Evolutionary conservation across 495 filamentous ascomycete genomes (phyloP).

Genomic region (Usnea hakonensis): DNA sequence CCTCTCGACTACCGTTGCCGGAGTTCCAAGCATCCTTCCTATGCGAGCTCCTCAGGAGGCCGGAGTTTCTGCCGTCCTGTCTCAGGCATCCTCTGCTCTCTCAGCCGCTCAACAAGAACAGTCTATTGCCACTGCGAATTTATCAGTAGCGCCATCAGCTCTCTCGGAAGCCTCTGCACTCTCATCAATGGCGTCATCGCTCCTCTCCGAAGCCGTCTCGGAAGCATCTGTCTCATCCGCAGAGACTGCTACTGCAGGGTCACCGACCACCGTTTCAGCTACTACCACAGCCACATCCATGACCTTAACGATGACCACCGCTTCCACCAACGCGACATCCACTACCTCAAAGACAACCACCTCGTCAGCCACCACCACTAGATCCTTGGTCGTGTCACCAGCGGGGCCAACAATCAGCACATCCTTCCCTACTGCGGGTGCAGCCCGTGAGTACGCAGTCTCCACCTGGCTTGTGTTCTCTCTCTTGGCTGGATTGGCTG

Average conservation of each 20-base stretch:
- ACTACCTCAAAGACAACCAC: not conserved
- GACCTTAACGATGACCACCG: not conserved
- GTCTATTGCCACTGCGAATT: too few relatives aligned
- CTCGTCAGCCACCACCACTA: not conserved
- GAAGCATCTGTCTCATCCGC: conserved; percentile 1
- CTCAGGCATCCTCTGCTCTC: conserved; percentile 4
- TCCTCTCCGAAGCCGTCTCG: not conserved
- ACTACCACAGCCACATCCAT: not conserved
- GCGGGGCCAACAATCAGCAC: not conserved
- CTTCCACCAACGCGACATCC: not conserved
- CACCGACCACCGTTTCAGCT: not conserved
- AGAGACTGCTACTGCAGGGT: not conserved
- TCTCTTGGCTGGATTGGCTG: conserved; percentile 1
- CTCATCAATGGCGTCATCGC: not conserved
- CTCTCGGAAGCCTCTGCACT: not conserved
- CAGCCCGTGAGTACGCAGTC: not conserved
- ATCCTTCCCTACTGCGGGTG: not conserved
- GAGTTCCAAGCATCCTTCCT: not conserved
- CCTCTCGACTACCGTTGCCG: not conserved
- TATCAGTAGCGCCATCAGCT: not conserved
- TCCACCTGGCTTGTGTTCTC: not conserved
- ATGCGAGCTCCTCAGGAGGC: not conserved
- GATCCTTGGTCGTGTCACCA: not conserved
- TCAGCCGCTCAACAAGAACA: not conserved
- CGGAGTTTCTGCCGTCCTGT: not conserved